Conservation (phyloP, 495 filamentous ascomycete genomes). For the Massariosphaeria phaeospora region DNA sequence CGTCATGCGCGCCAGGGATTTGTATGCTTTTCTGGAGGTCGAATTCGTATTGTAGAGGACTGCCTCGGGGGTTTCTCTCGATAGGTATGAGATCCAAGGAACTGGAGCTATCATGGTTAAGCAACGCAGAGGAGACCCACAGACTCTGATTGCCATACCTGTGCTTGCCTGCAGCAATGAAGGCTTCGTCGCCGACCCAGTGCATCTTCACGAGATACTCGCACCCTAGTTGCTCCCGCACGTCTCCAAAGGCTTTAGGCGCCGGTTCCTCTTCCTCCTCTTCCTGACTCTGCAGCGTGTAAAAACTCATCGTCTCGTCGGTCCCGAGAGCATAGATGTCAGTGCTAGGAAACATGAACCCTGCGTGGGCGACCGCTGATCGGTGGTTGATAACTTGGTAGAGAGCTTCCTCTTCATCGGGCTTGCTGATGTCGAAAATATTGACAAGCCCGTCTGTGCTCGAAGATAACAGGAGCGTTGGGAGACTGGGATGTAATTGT, state of each 20-base stretch:
- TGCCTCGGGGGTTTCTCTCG: conserved; percentile 35
- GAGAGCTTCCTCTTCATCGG: conserved; percentile 69
- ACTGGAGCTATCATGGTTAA: conserved; percentile 25
- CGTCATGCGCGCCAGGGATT: conserved; percentile 70
- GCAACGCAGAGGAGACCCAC: not conserved
- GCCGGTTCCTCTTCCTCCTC: conserved; percentile 49
- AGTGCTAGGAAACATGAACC: conserved; percentile 55
- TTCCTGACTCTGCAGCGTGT: conserved; percentile 58
- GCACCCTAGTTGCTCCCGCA: conserved; percentile 63
- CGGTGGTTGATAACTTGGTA: conserved; percentile 83
- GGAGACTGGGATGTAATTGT: conserved; percentile 62
- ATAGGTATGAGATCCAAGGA: conserved; percentile 39
- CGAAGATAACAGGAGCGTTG: conserved; percentile 68
- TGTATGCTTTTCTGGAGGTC: conserved; percentile 58
- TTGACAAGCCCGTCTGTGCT: conserved; percentile 91
- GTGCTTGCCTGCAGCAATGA: conserved; percentile 57
- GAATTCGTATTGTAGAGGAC: conserved; percentile 53
- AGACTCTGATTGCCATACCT: conserved; percentile 40
- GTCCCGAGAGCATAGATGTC: conserved; percentile 59
- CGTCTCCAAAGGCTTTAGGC: conserved; percentile 66
- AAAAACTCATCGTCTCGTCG: conserved; percentile 70
- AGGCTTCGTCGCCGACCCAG: conserved; percentile 52
- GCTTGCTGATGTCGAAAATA: conserved; percentile 67
- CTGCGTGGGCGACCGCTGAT: conserved; percentile 75
- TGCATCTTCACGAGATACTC: conserved; percentile 79